Percentiles rank a stretch among this genome's conserved stretches.
Conservation (phyloP, 768 basidiomycete genomes). For the Cubamyces sp. region DNA sequence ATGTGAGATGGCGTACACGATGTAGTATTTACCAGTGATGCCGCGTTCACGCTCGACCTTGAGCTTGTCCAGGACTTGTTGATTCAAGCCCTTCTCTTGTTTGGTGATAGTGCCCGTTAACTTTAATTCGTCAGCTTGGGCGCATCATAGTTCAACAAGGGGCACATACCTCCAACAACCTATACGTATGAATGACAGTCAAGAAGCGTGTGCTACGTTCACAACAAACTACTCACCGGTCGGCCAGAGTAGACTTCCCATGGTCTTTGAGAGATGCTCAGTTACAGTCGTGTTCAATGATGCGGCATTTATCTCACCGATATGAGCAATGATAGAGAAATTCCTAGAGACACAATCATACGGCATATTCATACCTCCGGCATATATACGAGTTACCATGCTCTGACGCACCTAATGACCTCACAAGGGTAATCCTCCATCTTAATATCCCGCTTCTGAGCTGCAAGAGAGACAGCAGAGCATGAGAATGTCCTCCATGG, state of each 20-base stretch:
- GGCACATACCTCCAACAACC: constrained; percentile 71
- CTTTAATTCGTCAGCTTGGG: constrained; percentile 42
- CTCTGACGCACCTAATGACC: constrained; percentile 58
- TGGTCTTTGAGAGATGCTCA: constrained; percentile 60
- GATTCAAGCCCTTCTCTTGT: constrained; percentile 66
- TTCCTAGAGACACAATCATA: constrained; percentile 53
- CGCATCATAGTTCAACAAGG: background rate
- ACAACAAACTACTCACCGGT: constrained; percentile 54
- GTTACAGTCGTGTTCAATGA: background rate
- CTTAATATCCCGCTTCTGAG: constrained; percentile 40
- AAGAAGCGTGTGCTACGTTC: constrained; percentile 5
- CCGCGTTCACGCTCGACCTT: constrained; percentile 97
- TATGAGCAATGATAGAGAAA: constrained; percentile 97
- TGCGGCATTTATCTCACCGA: constrained; percentile 52
- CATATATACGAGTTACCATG: constrained; percentile 10
- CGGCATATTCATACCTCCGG: background rate
- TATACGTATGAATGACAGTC: constrained; percentile 32
- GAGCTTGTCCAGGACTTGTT: constrained; percentile 89
- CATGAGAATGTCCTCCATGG: constrained; percentile 35
- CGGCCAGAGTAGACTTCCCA: constrained; percentile 94
- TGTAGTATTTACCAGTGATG: constrained; percentile 72
- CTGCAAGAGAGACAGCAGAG: constrained; percentile 32
- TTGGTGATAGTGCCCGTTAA: constrained; percentile 85
- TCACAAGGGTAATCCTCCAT: constrained; percentile 73
- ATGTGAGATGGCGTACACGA: background rate